Evolutionary conservation across 2,329 filamentous ascomycete genomes (phyloP), one percentile per base, ranked within the genome.

Genomic region (Pseudomassariella vexata): DNA sequence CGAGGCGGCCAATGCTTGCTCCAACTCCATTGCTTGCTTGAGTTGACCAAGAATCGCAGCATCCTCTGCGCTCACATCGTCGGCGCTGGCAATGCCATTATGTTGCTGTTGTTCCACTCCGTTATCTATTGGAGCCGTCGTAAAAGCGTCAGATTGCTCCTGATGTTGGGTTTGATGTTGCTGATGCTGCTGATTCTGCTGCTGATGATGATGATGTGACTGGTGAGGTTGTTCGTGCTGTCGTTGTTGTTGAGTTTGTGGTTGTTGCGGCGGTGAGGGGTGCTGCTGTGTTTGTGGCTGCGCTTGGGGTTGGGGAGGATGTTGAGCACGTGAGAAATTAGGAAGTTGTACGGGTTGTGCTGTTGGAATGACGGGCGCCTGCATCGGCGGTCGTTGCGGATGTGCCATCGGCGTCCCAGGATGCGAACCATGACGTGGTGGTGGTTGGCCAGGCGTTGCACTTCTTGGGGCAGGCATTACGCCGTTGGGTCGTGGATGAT

Each of bases 341-440:
- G 32, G 24, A 9, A 28, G 15, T 4, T 28, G 26, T 7, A 34
- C 25, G 18, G 14, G 24, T 17, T 34, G 47, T n/a, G 48, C 38
- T 5, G 46, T 38, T 10, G 39, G 12, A 9, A 39, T 32, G 17
- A 36, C 29, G 11, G 41, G 30, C 8, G 41, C 28, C n/a, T 47
- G 48, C 4, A 37, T 32, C 3, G 38, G 32, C 15, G 45, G 44
- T 24, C 32, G 15, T 19, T 34, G 32, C 10, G 23, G 19, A 9
- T 48, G 49, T 16, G 46, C 16, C 12, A 41, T 22, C 5, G 49
- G 40, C 17, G 48, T 41, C 10, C 39, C 41, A 27, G 47, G 47
- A 25, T 48, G 45, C 19, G 44, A 37, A 21, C 36, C 31, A 12
- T 32, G n/a, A 35, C 48, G 46, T 12, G 42, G 32, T 1, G 42